phyloP scores from a whole-genome alignment of 1,139 yeast genomes.

The Geotrichum macrosporum region DNA sequence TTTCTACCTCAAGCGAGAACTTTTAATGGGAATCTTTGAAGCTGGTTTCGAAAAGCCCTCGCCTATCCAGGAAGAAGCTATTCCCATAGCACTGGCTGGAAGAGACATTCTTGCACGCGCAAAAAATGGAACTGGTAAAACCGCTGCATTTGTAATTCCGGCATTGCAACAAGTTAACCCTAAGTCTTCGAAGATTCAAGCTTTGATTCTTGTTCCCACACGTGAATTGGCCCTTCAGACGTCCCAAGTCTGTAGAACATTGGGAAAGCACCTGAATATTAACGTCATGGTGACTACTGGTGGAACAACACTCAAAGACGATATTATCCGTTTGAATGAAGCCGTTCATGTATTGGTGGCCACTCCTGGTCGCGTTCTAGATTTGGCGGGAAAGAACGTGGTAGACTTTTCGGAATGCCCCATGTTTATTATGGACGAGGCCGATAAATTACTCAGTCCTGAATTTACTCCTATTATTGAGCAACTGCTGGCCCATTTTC shows the following conservation, averaged over 20 bases:
- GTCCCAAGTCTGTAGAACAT: slow-evolving; percentile 94
- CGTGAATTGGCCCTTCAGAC: slow-evolving; percentile 97
- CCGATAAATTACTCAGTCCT: slow-evolving; percentile 90
- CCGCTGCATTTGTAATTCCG: slow-evolving; percentile 93
- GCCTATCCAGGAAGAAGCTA: slow-evolving; percentile 96
- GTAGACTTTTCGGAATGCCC: slow-evolving; percentile 87
- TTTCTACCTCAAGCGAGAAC: slow-evolving; percentile 83
- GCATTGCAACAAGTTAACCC: slow-evolving; percentile 82
- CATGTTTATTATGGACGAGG: slow-evolving; percentile 96
- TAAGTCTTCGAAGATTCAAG: slow-evolving; percentile 78
- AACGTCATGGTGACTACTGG: slow-evolving; percentile 99
- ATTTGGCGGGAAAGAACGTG: slow-evolving; percentile 80
- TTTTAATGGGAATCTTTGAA: slow-evolving; percentile 96
- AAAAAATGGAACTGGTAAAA: slow-evolving; percentile 97
- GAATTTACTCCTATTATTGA: slow-evolving; percentile 88
- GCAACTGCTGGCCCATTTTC: slow-evolving; percentile 80
- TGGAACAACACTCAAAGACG: slow-evolving; percentile 93
- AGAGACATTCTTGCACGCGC: slow-evolving; percentile 97
- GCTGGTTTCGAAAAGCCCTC: slow-evolving; percentile 99
- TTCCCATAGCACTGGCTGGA: slow-evolving; percentile 92
- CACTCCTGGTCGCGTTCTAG: slow-evolving; percentile 95
- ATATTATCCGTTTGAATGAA: slow-evolving; percentile 85
- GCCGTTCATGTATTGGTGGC: slow-evolving; percentile 90
- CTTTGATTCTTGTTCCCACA: slow-evolving; percentile 84
- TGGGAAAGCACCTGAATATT: slow-evolving; percentile 88